Evolutionary conservation across 371 early-diverging fungal species (phyloP).

Genomic region (Mortierella sp.): DNA sequence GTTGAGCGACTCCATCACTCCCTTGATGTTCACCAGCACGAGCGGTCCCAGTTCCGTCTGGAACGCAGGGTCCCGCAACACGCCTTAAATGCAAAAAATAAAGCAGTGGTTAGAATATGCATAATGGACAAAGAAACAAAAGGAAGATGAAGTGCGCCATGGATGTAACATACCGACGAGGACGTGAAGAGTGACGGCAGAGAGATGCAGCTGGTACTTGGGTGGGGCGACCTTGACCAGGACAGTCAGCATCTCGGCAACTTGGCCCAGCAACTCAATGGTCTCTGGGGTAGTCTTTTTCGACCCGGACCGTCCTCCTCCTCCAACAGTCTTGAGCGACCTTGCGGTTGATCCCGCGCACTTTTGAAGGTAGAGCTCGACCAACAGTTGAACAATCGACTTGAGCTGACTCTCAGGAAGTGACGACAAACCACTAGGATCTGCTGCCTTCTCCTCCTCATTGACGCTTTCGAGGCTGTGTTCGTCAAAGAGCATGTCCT

Average conservation of each 20-base stretch:
- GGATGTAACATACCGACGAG: slow-evolving; percentile 32
- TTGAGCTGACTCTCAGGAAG: slow-evolving; percentile 35
- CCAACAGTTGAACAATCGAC: slow-evolving; percentile 46
- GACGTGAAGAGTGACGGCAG: slow-evolving; percentile 49
- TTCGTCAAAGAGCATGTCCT: slow-evolving; percentile 37
- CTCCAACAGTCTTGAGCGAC: slow-evolving; percentile 20
- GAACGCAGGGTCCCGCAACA: slow-evolving; percentile 48
- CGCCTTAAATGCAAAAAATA: slow-evolving; percentile 27
- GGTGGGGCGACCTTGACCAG: slow-evolving; percentile 44
- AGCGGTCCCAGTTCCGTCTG: slow-evolving; percentile 44
- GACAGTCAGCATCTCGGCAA: slow-evolving; percentile 40
- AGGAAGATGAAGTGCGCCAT: not conserved
- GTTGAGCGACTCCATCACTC: slow-evolving; percentile 40
- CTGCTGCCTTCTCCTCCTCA: not conserved
- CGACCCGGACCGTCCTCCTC: slow-evolving; percentile 15
- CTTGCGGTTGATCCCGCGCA: slow-evolving; percentile 19
- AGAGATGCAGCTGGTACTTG: slow-evolving; percentile 46
- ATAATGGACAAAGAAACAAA: not conserved
- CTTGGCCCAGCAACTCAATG: slow-evolving; percentile 36
- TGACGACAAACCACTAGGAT: not conserved
- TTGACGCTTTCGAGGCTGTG: not conserved
- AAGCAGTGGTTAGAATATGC: not conserved
- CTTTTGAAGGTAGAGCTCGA: slow-evolving; percentile 50
- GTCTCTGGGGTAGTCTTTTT: slow-evolving; percentile 47
- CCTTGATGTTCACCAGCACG: slow-evolving; percentile 45